Evolutionary conservation across 2,329 filamentous ascomycete genomes (phyloP).

Genomic region (Chalara sp.): DNA sequence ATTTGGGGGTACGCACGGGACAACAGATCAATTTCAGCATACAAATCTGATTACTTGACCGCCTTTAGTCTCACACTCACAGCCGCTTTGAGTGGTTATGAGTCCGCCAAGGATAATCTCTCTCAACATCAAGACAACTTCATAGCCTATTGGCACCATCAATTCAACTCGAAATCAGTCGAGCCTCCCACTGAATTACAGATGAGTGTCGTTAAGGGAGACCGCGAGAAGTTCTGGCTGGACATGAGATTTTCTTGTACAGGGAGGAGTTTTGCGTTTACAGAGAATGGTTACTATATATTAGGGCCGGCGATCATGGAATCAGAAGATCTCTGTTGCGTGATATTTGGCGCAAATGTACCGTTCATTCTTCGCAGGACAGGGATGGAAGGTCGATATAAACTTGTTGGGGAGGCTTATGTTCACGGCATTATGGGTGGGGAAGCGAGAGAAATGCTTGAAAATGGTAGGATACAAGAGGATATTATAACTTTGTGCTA

Average conservation of each 20-base stretch:
- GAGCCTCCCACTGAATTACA: not conserved
- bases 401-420: not conserved
- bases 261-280: no score
- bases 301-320: no score
- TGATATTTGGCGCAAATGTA: no score
- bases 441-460: not conserved
- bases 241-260: no score
- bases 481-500: not conserved
- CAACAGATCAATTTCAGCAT: not conserved
- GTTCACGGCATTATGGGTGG: not conserved
- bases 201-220: no score
- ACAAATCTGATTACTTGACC: not conserved
- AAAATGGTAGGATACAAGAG: not conserved
- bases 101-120: not conserved
- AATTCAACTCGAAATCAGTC: not conserved
- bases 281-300: no score
- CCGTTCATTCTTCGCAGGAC: not conserved
- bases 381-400: not conserved
- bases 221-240: no score
- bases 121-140: not conserved
- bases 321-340: no score
- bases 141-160: not conserved
- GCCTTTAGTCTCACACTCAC: not conserved
- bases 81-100: not conserved
- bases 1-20: not conserved